Conservation (phyloP, 169 alveolate species). For the Plasmodium berghei region DNA sequence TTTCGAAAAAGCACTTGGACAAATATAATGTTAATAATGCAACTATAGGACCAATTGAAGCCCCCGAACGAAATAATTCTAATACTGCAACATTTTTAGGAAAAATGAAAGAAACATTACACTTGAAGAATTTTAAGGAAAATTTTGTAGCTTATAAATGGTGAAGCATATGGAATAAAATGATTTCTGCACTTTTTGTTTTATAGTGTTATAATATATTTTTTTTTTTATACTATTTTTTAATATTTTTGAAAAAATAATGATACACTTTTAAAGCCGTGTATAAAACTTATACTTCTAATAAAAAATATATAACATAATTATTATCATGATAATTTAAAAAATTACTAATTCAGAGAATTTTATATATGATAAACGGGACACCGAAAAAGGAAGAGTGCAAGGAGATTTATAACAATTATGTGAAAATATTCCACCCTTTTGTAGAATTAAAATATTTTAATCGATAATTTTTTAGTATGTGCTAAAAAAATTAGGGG, state of each 20-base stretch:
- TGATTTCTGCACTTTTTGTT: neutral
- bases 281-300: too few relatives aligned
- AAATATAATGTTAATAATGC: conserved; percentile 65
- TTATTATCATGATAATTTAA: too few relatives aligned
- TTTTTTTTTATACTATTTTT: conserved; percentile 19
- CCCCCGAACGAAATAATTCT: conserved; percentile 70
- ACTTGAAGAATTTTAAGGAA: conserved; percentile 73
- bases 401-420: too few relatives aligned
- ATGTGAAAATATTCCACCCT: too few relatives aligned
- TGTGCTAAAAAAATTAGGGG: too few relatives aligned
- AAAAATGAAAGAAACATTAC: conserved; percentile 74
- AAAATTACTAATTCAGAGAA: too few relatives aligned
- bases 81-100: conserved; percentile 59
- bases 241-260: neutral
- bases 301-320: too few relatives aligned
- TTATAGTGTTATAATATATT: neutral
- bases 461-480: too few relatives aligned
- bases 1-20: conserved; percentile 65
- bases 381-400: too few relatives aligned
- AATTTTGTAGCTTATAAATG: conserved; percentile 74
- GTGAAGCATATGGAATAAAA: conserved; percentile 14
- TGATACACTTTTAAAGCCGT: too few relatives aligned
- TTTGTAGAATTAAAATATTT: too few relatives aligned
- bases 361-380: too few relatives aligned
- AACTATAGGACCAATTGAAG: conserved; percentile 57